Conservation (phyloP, 306 rosid genomes). For the cucumber (Cucumis sativus) region DNA sequence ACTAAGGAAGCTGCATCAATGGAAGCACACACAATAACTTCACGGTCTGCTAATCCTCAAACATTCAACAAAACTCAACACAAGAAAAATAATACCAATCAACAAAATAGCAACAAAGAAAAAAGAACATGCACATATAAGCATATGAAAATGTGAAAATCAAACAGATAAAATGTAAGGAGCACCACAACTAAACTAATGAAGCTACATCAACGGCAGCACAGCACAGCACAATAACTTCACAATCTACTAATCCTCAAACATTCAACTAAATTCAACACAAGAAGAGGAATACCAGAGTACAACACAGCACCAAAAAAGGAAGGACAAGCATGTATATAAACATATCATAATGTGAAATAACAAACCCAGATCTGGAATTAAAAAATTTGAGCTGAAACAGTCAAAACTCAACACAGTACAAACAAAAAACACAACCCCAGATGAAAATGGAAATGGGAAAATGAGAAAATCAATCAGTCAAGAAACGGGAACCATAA, state of each 20-base stretch:
- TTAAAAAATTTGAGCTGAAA: neutral
- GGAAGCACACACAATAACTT: neutral
- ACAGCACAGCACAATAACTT: neutral
- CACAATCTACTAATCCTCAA: neutral
- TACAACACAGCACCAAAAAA: neutral
- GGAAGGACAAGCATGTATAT: neutral
- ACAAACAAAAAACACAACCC: neutral
- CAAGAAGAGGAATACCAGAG: neutral
- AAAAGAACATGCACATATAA: neutral
- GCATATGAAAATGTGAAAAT: neutral
- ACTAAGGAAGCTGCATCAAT: neutral
- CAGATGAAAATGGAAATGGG: neutral
- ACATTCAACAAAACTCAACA: neutral
- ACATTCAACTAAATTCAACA: neutral
- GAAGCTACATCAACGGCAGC: neutral
- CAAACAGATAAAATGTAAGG: neutral
- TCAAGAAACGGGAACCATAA: neutral
- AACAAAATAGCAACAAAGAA: neutral
- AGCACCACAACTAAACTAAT: neutral
- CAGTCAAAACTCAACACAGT: conserved; percentile 1
- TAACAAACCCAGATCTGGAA: conserved; percentile 31
- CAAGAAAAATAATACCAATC: neutral
- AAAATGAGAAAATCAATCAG: neutral
- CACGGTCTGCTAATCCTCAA: neutral
- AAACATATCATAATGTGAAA: neutral